Conservation (phyloP, 768 basidiomycete species). For the Tylopilus sp. region DNA sequence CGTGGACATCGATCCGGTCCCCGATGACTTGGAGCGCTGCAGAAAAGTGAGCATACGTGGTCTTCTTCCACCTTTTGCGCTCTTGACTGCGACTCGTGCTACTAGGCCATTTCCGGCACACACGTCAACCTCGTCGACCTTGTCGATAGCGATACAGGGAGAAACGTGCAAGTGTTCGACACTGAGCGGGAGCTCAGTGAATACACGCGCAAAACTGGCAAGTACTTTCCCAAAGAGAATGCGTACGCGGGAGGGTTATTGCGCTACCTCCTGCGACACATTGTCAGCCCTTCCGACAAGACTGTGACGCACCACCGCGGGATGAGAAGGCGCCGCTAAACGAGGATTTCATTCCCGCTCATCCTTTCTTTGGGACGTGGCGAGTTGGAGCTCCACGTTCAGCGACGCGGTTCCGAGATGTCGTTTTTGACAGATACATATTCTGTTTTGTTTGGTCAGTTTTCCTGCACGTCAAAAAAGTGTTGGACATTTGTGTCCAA, state of each 20-base stretch:
- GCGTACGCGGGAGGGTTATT: constrained; percentile 18
- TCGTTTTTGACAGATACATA: not conserved
- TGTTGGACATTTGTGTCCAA: not conserved
- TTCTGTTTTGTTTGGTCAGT: not conserved
- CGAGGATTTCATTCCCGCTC: constrained; percentile 9
- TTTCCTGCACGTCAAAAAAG: not conserved
- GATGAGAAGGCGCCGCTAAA: constrained; percentile 7
- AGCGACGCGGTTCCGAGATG: not conserved
- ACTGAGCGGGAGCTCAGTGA: constrained; percentile 9
- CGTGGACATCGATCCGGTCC: constrained; percentile 3
- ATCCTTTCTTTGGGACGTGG: not conserved
- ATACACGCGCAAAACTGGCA: constrained; percentile 7
- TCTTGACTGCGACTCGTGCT: not conserved
- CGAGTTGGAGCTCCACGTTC: constrained; percentile 2
- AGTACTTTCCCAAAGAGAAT: constrained; percentile 16
- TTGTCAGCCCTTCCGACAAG: not conserved
- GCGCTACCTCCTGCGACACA: constrained; percentile 15
- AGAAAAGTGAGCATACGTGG: constrained; percentile 7
- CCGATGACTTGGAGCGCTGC: constrained; percentile 4
- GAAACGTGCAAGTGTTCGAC: not conserved
- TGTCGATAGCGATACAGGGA: constrained; percentile 11
- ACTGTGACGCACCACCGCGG: not conserved
- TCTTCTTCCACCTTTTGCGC: no score
- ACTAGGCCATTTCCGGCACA: not conserved
- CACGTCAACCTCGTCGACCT: constrained; percentile 21